A percentile compares a stretch with the other conserved stretches of the same genome.
Evolutionary conservation across 352 stramenopile genomes (phyloP).

Genomic region (Pilasporangium apinafurcum): DNA sequence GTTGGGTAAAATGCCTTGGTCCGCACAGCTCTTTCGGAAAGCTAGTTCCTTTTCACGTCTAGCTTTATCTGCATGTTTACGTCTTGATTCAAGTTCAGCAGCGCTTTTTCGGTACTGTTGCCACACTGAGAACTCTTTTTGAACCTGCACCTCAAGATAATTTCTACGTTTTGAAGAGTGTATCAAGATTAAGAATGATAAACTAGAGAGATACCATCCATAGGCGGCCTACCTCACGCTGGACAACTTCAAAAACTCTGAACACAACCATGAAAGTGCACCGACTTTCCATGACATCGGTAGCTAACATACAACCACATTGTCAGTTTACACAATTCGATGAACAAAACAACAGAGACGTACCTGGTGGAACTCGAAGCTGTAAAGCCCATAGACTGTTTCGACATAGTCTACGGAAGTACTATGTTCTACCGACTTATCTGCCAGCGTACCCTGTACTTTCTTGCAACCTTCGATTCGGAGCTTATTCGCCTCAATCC

Average conservation of each 20-base stretch:
- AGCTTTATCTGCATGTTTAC: conserved; percentile 39
- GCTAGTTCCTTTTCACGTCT: conserved; percentile 50
- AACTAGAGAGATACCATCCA: not conserved
- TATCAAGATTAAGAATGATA: not conserved
- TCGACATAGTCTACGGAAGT: conserved; percentile 38
- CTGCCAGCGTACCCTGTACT: conserved; percentile 19
- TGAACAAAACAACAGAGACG: not conserved
- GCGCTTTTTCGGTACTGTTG: conserved; percentile 43
- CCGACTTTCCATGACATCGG: conserved; percentile 55
- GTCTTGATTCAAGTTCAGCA: conserved; percentile 42
- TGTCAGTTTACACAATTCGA: too few species aligned
- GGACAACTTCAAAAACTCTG: conserved; percentile 55
- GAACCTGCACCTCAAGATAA: conserved; percentile 49
- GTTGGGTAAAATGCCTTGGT: conserved; percentile 57
- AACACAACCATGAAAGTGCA: conserved; percentile 58
- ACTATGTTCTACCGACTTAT: conserved; percentile 13
- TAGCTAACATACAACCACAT: conserved; percentile 13
- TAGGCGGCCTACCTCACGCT: conserved; percentile 23
- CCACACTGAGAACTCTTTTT: conserved; percentile 49
- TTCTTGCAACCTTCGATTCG: conserved; percentile 49
- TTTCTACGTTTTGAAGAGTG: conserved; percentile 11
- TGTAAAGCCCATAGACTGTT: conserved; percentile 65
- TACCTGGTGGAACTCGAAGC: conserved; percentile 63
- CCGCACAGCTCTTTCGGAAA: conserved; percentile 52
- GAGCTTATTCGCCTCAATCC: conserved; percentile 47